A percentile compares a stretch with the other conserved stretches of the same genome.
These are phyloP conservation scores for Sarocladiaceae sp. DNA, from an alignment of 2,329 filamentous ascomycete genomes.

Conservation along the genomic window DNA sequence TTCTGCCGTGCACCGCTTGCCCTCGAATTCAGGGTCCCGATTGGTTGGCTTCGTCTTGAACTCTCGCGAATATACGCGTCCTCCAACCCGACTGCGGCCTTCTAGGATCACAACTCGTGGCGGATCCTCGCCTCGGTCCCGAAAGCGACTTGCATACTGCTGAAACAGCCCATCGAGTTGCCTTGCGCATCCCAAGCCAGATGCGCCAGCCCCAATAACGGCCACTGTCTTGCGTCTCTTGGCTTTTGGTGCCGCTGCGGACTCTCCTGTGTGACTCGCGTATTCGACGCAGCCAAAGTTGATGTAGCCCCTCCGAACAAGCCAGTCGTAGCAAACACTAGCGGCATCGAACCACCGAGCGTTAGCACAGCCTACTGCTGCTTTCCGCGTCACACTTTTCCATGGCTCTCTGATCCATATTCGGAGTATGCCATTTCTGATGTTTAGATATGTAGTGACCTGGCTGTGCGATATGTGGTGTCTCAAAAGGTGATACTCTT, in stretches of 20 bases:
- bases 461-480: slow-evolving; percentile 80
- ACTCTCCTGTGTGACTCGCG: slow-evolving; percentile 31
- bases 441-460: slow-evolving; percentile 92
- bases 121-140: slow-evolving; percentile 56
- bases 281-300: slow-evolving; percentile 89
- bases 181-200: slow-evolving; percentile 84
- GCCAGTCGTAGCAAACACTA: slow-evolving; percentile 85
- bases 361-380: slow-evolving; percentile 87
- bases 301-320: slow-evolving; percentile 85
- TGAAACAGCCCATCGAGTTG: slow-evolving; percentile 82
- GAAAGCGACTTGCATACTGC: slow-evolving; percentile 67
- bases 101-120: slow-evolving; percentile 79
- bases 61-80: slow-evolving; percentile 81
- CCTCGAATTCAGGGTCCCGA: slow-evolving; percentile 46
- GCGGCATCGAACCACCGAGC: slow-evolving; percentile 84
- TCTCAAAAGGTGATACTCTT: slow-evolving; percentile 76
- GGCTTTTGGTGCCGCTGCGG: slow-evolving; percentile 27
- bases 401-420: slow-evolving; percentile 86
- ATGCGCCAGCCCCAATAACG: slow-evolving; percentile 89
- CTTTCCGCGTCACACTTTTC: slow-evolving; percentile 71
- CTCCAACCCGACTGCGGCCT: slow-evolving; percentile 79
- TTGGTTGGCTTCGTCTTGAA: slow-evolving; percentile 52
- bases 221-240: slow-evolving; percentile 66
- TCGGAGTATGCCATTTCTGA: slow-evolving; percentile 87
- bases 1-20: slow-evolving; percentile 72